A percentile compares a stretch with the other conserved stretches of the same genome.
These are phyloP conservation scores for Akanthomyces muscarius DNA, from an alignment of 2,329 filamentous ascomycete species.

Conservation along the genomic window DNA sequence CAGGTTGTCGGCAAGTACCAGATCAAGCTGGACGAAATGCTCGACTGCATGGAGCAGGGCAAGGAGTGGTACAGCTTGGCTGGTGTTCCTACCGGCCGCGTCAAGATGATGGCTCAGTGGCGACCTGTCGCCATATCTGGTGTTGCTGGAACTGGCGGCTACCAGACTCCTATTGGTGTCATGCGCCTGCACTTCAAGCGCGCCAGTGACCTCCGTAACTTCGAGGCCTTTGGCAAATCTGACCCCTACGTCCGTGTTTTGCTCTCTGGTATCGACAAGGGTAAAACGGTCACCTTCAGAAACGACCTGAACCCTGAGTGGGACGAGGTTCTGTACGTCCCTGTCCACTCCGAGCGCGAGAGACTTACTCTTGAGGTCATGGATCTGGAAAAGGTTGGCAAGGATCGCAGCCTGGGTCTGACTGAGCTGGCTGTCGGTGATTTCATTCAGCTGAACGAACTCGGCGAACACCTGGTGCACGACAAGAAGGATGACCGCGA, in stretches of 20 bases:
- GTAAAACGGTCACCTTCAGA: conserved; percentile 87
- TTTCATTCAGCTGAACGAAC: conserved; percentile 72
- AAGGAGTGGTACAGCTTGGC: conserved; percentile 94
- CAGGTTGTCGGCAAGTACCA: conserved; percentile 88
- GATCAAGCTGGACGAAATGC: conserved; percentile 90
- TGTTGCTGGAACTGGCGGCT: conserved; percentile 76
- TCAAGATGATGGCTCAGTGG: conserved; percentile 91
- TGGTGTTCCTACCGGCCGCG: conserved; percentile 75
- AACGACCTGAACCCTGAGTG: conserved; percentile 95
- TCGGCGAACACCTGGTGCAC: conserved; percentile 75
- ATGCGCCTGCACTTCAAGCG: conserved; percentile 90
- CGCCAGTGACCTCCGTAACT: conserved; percentile 78
- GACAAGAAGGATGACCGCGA: conserved; percentile 68
- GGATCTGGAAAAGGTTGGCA: conserved; percentile 90
- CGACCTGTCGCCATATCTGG: conserved; percentile 88
- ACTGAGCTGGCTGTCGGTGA: conserved; percentile 74
- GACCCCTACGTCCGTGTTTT: conserved; percentile 90
- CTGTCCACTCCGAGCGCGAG: conserved; percentile 80
- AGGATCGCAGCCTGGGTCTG: conserved; percentile 81
- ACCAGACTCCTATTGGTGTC: conserved; percentile 89
- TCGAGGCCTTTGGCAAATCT: conserved; percentile 94
- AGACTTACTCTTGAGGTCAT: conserved; percentile 88
- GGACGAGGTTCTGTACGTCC: conserved; percentile 93
- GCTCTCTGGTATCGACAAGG: conserved; percentile 86
- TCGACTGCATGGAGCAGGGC: conserved; percentile 85